phyloP scores from a whole-genome alignment of 345 rosid species.

The Geranium rotundifolium region DNA sequence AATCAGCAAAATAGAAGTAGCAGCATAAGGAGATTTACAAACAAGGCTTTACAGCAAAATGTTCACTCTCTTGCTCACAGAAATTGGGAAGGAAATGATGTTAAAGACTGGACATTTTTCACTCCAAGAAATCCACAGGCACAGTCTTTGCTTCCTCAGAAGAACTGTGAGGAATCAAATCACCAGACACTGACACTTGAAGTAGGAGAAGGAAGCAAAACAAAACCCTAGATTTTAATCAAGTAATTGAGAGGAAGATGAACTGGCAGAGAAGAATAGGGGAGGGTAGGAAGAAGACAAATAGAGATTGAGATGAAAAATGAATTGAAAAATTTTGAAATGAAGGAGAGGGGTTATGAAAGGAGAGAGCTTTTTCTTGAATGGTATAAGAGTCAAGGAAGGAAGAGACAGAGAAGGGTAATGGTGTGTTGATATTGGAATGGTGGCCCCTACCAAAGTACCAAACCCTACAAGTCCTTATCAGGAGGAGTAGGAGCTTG shows the following conservation, averaged over 20 bases:
- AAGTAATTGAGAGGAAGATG: background rate
- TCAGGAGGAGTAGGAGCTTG: background rate
- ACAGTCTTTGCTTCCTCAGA: background rate
- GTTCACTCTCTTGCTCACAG: background rate
- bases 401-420: background rate
- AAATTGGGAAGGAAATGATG: background rate
- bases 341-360: constrained; percentile 20
- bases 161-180: background rate
- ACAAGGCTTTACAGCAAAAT: background rate
- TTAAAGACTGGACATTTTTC: background rate
- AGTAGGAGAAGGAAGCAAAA: constrained; percentile 2
- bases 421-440: background rate
- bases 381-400: background rate
- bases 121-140: background rate
- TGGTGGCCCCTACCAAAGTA: constrained; percentile 17
- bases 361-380: background rate
- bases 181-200: constrained; percentile 5
- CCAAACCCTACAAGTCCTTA: constrained; percentile 14
- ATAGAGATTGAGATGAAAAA: constrained; percentile 8
- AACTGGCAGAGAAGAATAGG: background rate
- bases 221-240: constrained; percentile 34
- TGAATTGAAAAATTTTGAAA: constrained; percentile 24
- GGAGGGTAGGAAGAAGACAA: background rate
- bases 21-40: background rate
- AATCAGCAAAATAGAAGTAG: constrained; percentile 6